phyloP scores from a whole-genome alignment of 352 stramenopile genomes.

The Phytophthora pluvialis region DNA sequence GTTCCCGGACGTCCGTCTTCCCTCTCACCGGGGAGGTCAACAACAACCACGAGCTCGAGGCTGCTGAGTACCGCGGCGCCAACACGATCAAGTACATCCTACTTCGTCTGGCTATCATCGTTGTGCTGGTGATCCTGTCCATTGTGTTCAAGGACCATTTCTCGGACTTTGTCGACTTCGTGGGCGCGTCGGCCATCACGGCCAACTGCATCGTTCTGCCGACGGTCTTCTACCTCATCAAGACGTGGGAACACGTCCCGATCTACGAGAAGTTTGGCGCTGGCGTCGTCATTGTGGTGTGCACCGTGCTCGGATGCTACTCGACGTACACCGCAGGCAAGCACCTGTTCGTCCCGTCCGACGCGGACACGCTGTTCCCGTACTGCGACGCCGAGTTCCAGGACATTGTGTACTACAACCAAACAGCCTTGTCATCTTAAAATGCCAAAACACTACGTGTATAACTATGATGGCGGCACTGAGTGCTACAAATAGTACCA shows the following conservation, averaged over 20 bases:
- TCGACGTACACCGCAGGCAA: slow-evolving; percentile 55
- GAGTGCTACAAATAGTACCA: too few relatives aligned
- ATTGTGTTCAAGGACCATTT: slow-evolving; percentile 51
- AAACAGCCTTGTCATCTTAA: slow-evolving; percentile 25
- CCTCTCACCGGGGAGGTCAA: slow-evolving; percentile 40
- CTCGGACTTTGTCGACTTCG: slow-evolving; percentile 61
- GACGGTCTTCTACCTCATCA: slow-evolving; percentile 66
- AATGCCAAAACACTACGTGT: slow-evolving; percentile 8
- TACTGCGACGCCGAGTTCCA: slow-evolving; percentile 60
- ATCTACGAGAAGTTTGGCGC: slow-evolving; percentile 49
- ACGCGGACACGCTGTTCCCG: slow-evolving; percentile 49
- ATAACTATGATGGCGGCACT: slow-evolving; percentile 27
- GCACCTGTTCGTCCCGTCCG: slow-evolving; percentile 44
- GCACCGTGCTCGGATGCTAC: slow-evolving; percentile 52
- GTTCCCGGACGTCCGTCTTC: slow-evolving; percentile 42
- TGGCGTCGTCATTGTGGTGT: slow-evolving; percentile 45
- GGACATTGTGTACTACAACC: slow-evolving; percentile 40
- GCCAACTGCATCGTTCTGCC: slow-evolving; percentile 68
- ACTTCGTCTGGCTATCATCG: slow-evolving; percentile 51
- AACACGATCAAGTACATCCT: slow-evolving; percentile 55
- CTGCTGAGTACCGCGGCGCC: slow-evolving; percentile 48
- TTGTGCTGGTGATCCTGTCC: slow-evolving; percentile 45
- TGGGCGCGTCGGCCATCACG: slow-evolving; percentile 60
- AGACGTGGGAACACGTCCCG: slow-evolving; percentile 51
- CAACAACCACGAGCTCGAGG: slow-evolving; percentile 45